These are phyloP conservation scores for Globisporangium irregulare DNA, from an alignment of 352 stramenopile species.

Conservation along the genomic window DNA sequence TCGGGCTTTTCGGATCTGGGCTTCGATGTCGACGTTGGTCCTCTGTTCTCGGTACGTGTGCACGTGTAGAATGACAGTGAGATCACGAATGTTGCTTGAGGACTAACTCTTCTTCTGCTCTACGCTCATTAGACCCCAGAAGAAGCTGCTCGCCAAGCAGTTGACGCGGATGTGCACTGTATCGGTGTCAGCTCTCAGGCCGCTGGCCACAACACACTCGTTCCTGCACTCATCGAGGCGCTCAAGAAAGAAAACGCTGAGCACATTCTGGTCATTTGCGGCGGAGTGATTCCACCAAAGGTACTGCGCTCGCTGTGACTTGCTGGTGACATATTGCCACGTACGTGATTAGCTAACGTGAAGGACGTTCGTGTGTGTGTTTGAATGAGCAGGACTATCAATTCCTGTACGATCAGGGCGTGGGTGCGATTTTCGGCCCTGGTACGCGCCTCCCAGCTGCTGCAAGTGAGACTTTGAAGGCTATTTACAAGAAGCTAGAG, in stretches of 20 bases:
- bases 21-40: conserved; percentile 97
- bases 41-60: conserved; percentile 88
- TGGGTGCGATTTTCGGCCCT: conserved; percentile 93
- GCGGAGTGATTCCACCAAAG: conserved; percentile 94
- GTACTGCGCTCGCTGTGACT: neutral
- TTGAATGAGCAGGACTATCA: conserved; percentile 88
- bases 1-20: conserved; percentile 95
- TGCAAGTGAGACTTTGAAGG: conserved; percentile 51
- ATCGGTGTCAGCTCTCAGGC: conserved; percentile 91
- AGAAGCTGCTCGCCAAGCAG: conserved; percentile 66
- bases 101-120: neutral
- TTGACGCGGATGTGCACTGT: conserved; percentile 96
- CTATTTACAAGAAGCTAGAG: conserved; percentile 55
- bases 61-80: neutral
- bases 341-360: neutral
- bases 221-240: conserved; percentile 91
- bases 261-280: conserved; percentile 94
- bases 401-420: conserved; percentile 92
- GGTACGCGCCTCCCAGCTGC: conserved; percentile 91
- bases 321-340: neutral
- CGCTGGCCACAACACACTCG: conserved; percentile 94
- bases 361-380: neutral
- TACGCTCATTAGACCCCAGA: conserved; percentile 37
- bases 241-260: conserved; percentile 90
- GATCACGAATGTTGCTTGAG: neutral